A percentile compares a stretch with the other conserved stretches of the same genome.
phyloP scores from a whole-genome alignment of 768 basidiomycete species.

The Pulveroboletus sp. region DNA sequence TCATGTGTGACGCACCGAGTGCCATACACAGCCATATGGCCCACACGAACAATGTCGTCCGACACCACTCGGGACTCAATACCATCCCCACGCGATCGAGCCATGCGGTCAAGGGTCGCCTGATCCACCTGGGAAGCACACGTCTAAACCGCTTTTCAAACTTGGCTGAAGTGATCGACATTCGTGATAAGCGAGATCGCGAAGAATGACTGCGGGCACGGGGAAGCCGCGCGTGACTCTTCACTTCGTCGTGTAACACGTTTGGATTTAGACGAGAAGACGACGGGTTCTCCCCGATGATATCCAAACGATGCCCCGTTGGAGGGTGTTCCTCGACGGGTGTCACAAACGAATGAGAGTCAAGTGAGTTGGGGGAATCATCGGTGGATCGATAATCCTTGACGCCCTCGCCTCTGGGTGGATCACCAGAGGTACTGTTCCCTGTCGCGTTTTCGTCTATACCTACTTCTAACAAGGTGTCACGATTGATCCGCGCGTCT shows the following conservation, averaged over 20 bases:
- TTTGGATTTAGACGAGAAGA: slow-evolving; percentile 7
- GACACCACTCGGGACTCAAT: slow-evolving; percentile 68
- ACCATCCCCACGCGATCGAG: slow-evolving; percentile 64
- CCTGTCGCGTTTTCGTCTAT: slow-evolving; percentile 12
- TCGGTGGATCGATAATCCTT: slow-evolving; percentile 27
- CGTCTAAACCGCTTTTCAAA: slow-evolving; percentile 39
- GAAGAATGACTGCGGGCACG: slow-evolving; percentile 2
- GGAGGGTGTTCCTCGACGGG: slow-evolving; percentile 28
- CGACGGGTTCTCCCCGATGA: slow-evolving; percentile 26
- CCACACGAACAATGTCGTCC: slow-evolving; percentile 80
- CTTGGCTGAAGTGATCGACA: slow-evolving; percentile 36
- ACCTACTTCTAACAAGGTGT: background rate
- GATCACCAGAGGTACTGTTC: slow-evolving; percentile 3
- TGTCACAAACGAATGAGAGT: slow-evolving; percentile 20
- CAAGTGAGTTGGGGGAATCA: slow-evolving; percentile 29
- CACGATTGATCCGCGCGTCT: slow-evolving; percentile 6
- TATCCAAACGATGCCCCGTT: slow-evolving; percentile 20
- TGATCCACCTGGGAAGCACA: slow-evolving; percentile 49
- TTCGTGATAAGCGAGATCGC: slow-evolving; percentile 17
- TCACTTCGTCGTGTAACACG: slow-evolving; percentile 11
- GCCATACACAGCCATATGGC: slow-evolving; percentile 70
- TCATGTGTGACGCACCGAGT: slow-evolving; percentile 48
- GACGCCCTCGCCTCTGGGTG: slow-evolving; percentile 16
- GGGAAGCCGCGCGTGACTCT: slow-evolving; percentile 2
- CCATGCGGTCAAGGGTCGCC: slow-evolving; percentile 64